Percentiles rank a stretch among this genome's conserved stretches.
These are phyloP conservation scores for Paecilomyces sp. DNA, from an alignment of 2,329 filamentous ascomycete genomes.

Conservation along the genomic window DNA sequence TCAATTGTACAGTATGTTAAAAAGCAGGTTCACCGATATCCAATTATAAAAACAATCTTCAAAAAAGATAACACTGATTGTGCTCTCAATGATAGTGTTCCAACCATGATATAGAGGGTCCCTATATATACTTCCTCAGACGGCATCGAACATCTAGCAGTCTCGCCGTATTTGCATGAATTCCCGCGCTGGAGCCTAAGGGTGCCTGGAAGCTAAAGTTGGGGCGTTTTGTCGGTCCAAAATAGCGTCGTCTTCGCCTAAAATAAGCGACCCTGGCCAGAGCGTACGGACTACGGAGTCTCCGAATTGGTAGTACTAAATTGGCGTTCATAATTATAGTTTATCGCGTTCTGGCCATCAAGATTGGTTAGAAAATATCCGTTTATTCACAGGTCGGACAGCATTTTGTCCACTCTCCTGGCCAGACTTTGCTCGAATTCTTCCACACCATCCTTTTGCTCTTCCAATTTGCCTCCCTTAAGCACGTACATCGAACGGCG, in stretches of 20 bases:
- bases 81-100: neutral
- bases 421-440: slow-evolving; percentile 60
- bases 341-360: too few relatives aligned
- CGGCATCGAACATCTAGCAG: neutral
- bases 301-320: too few relatives aligned
- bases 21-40: neutral
- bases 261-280: neutral
- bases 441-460: slow-evolving; percentile 54
- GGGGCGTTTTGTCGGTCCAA: neutral
- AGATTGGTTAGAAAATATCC: too few relatives aligned
- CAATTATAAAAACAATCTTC: neutral
- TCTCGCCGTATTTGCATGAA: neutral
- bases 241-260: neutral
- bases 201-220: neutral
- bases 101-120: neutral
- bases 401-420: slow-evolving; percentile 48
- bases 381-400: slow-evolving; percentile 4
- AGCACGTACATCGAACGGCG: slow-evolving; percentile 55
- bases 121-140: neutral
- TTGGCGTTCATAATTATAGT: neutral
- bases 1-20: neutral
- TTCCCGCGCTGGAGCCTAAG: neutral
- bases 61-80: neutral
- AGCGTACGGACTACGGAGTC: too few relatives aligned
- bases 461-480: slow-evolving; percentile 49